Conservation (phyloP, 768 basidiomycete species). For the Suillus discolor region DNA sequence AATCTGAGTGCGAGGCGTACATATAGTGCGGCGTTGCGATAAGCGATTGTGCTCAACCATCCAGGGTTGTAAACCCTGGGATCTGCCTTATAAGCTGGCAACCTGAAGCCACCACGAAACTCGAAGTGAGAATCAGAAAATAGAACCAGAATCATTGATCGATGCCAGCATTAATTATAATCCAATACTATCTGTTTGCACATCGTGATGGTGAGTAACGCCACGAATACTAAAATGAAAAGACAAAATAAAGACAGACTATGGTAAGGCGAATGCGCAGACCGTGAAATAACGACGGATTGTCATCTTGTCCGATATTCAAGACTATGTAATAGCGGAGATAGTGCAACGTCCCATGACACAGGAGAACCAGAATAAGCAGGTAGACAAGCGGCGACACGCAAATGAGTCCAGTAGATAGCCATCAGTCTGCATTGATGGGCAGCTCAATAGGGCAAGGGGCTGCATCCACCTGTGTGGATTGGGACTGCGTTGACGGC, state of each 20-base stretch:
- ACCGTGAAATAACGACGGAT: neutral
- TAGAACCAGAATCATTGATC: neutral
- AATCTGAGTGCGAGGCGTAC: neutral
- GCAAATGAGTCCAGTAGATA: neutral
- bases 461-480: slow-evolving; percentile 60
- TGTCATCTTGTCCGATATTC: slow-evolving; percentile 1
- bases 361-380: neutral
- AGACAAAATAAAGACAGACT: slow-evolving; percentile 4
- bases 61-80: neutral
- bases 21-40: neutral
- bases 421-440: slow-evolving; percentile 47
- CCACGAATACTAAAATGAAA: neutral
- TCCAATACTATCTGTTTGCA: neutral
- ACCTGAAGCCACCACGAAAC: neutral
- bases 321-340: slow-evolving; percentile 5
- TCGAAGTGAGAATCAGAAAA: neutral
- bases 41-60: neutral
- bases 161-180: neutral
- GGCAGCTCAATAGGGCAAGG: slow-evolving; percentile 73
- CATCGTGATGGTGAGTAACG: neutral
- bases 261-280: neutral
- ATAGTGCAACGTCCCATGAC: slow-evolving; percentile 7
- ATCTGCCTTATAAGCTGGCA: neutral
- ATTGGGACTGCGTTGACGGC: slow-evolving; percentile 49
- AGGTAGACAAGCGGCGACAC: neutral